Base-by-base conservation (phyloP, 306 rosid species). In the Casuarina cunninghamiana region DNA sequence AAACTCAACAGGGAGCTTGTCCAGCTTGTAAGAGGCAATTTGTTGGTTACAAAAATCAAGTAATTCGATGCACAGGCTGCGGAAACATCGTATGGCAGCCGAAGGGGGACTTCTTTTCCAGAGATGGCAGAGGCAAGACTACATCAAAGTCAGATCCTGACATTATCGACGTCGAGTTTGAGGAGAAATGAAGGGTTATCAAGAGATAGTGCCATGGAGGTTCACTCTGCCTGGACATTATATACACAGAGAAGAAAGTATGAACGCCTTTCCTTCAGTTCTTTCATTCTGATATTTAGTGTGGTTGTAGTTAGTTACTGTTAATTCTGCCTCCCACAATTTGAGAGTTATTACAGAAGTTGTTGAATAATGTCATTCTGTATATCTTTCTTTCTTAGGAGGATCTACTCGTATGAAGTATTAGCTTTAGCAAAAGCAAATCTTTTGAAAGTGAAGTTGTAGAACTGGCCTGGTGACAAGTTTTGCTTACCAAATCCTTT, bases 41-140 rank as follows among this genome's bases (percentile, higher is more conserved):
- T 79, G 88, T 81, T 49, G 98, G 98, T 63, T 84, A 83, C 87
- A 95, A 92, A 88, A 90, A 86, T 77, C 98, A 92, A 83, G 49
- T 89, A 53, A 88, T 95, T 79, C 86, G 88, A 16, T 95, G 98
- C 61, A 71, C 89, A 32, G 77, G 90, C 80, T 95, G 97, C 41
- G 97, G 98, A 81, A 95, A 95, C 88, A 88, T 81, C 45, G 98
- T 95, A 68, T 95, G 98, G 98, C 97, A 95, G 82, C 98, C 98
- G 7, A 90, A 88, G 80, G 97, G 91, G 37, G 88, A 88, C 80
- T 85, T 73, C 92, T 89, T 75, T 68, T 84, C 91, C 21, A 83
- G 86, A 70, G 89, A 69, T 42, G 81, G 88, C 41, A 81, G 79
- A 80, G 87, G 80, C n/a, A 69, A 38, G 13, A 76, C 91, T 48